Percentiles rank a stretch among this genome's conserved stretches.
Evolutionary conservation across 2,329 filamentous ascomycete genomes (phyloP).

Genomic region (Arthrobotrys conoides): DNA sequence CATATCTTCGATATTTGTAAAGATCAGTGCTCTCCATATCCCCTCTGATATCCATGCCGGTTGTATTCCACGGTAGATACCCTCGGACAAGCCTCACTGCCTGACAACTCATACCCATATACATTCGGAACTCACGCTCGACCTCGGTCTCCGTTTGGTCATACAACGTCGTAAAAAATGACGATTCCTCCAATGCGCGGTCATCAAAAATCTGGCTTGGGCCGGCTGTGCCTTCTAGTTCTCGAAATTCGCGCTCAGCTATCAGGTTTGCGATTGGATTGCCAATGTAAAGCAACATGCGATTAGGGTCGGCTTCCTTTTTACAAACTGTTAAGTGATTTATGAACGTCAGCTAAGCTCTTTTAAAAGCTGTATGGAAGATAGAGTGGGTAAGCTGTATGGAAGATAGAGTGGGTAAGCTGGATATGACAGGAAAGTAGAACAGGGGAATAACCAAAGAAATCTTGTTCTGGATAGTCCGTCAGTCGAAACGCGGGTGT

Average conservation of each 20-base stretch:
- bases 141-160: conserved; percentile 31
- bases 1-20: conserved; percentile 24
- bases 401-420: no score
- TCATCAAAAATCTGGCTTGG: conserved; percentile 26
- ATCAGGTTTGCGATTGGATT: conserved; percentile 41
- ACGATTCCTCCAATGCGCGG: conserved; percentile 40
- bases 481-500: conserved; percentile 6
- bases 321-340: conserved; percentile 30
- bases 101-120: conserved; percentile 41
- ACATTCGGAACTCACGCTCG: conserved; percentile 32
- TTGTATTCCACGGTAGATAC: conserved; percentile 50
- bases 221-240: conserved; percentile 26
- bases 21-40: conserved; percentile 40
- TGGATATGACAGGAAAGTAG: not conserved
- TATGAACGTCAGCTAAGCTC: no score
- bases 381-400: no score
- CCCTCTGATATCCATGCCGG: conserved; percentile 5
- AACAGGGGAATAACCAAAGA: conserved; percentile 50
- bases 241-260: conserved; percentile 23
- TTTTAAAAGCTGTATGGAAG: no score
- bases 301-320: conserved; percentile 23
- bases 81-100: conserved; percentile 29
- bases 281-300: conserved; percentile 36
- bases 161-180: conserved; percentile 31
- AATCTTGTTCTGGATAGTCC: conserved; percentile 47